phyloP scores from a whole-genome alignment of 2,329 filamentous ascomycete species.

The Rhynchosporium graminicola region DNA sequence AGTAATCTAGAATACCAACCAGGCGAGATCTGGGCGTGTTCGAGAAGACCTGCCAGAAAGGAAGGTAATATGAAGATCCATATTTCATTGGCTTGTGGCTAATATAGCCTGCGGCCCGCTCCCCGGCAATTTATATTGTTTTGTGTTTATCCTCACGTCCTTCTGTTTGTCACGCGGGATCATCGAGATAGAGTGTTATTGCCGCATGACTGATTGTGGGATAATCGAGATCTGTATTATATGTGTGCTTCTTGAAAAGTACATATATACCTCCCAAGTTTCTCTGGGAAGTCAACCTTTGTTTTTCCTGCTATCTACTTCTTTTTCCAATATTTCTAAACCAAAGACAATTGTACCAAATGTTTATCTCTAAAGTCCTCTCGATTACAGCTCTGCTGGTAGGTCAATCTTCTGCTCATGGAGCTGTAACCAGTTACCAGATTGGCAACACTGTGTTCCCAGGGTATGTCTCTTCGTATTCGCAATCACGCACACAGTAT shows the following conservation, averaged over 20 bases:
- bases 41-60: slow-evolving; percentile 12
- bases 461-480: slow-evolving; percentile 40
- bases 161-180: slow-evolving; percentile 21
- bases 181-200: slow-evolving; percentile 22
- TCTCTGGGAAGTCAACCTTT: background rate
- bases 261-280: slow-evolving; percentile 19
- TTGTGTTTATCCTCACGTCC: slow-evolving; percentile 20
- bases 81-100: slow-evolving; percentile 19
- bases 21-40: slow-evolving; percentile 6
- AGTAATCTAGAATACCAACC: background rate
- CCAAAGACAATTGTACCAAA: slow-evolving; percentile 24
- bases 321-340: background rate
- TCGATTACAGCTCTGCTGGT: slow-evolving; percentile 39
- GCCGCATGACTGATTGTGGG: slow-evolving; percentile 28
- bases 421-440: slow-evolving; percentile 50
- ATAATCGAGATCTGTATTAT: slow-evolving; percentile 18
- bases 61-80: slow-evolving; percentile 16
- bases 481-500: background rate
- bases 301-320: background rate
- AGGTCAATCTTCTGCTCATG: slow-evolving; percentile 41
- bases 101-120: slow-evolving; percentile 24
- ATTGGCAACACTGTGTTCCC: slow-evolving; percentile 47
- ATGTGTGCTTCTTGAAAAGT: slow-evolving; percentile 16
- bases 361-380: slow-evolving; percentile 43
- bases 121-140: slow-evolving; percentile 22